These are phyloP conservation scores for Phytophthora nicotianae DNA, from an alignment of 352 stramenopile species.

Conservation along the genomic window DNA sequence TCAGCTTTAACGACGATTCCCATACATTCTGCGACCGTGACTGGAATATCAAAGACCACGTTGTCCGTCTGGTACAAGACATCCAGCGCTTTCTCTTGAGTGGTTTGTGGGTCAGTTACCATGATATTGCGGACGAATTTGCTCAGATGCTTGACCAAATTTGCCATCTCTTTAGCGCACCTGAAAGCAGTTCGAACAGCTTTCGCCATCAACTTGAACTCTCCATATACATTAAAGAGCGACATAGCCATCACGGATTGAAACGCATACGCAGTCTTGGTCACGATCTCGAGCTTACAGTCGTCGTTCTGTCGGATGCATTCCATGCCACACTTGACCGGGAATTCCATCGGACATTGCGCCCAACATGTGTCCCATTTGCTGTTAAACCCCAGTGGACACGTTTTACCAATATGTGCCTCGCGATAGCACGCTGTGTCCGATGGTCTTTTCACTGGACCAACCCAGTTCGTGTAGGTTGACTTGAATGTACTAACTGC, in stretches of 20 bases:
- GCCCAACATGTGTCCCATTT: conserved; percentile 47
- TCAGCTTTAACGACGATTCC: conserved; percentile 14
- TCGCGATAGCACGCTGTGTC: conserved; percentile 41
- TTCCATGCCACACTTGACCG: conserved; percentile 52
- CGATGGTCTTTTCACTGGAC: conserved; percentile 2
- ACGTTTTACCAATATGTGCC: conserved; percentile 25
- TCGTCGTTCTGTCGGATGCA: conserved; percentile 49
- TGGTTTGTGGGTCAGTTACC: conserved; percentile 26
- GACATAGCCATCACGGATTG: conserved; percentile 32
- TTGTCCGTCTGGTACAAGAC: conserved; percentile 42
- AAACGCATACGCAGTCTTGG: conserved; percentile 34
- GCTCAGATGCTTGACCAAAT: conserved; percentile 29
- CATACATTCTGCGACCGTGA: conserved; percentile 39
- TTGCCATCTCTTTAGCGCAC: conserved; percentile 34
- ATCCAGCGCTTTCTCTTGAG: conserved; percentile 32
- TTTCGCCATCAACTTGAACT: conserved; percentile 17
- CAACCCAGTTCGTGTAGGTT: conserved; percentile 23
- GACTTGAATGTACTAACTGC: conserved; percentile 19
- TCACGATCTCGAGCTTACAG: conserved; percentile 37
- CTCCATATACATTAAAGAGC: conserved; percentile 38
- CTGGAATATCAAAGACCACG: conserved; percentile 41
- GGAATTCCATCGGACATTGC: conserved; percentile 48
- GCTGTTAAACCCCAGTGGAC: conserved; percentile 33
- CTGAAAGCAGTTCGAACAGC: conserved; percentile 17
- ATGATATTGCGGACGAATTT: conserved; percentile 28